Conservation (phyloP, 176 grass and related monocot genomes). For the Ananas comosus region DNA sequence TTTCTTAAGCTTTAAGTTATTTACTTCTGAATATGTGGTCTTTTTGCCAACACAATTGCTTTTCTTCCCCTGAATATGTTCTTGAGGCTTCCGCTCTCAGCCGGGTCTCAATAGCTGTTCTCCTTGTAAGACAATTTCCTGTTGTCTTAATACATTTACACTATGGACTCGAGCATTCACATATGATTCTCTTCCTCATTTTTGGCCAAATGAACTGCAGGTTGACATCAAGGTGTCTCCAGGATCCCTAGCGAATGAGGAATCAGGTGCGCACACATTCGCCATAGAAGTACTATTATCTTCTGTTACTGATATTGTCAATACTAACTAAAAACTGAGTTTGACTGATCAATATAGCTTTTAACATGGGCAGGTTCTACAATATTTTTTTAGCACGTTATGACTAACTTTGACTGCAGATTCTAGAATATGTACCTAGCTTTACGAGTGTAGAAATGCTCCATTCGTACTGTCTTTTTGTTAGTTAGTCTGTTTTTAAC, state of each 20-base stretch:
- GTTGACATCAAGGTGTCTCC: slow-evolving; percentile 89
- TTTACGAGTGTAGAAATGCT: too few species aligned
- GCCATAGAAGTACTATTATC: background rate
- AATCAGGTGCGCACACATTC: slow-evolving; percentile 41
- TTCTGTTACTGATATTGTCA: background rate
- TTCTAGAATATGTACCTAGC: too few species aligned
- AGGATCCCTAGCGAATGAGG: slow-evolving; percentile 87
- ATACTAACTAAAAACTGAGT: background rate
- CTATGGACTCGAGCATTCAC: background rate
- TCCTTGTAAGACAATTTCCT: background rate
- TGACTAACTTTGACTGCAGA: too few species aligned
- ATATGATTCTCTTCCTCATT: background rate
- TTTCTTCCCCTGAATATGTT: background rate
- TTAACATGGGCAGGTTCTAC: background rate
- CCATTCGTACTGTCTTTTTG: too few species aligned
- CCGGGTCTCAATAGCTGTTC: background rate
- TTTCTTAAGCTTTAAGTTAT: too few species aligned
- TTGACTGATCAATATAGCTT: background rate
- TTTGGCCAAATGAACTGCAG: slow-evolving; percentile 19
- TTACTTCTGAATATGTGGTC: too few species aligned
- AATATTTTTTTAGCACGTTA: background rate
- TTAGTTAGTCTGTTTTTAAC: too few species aligned
- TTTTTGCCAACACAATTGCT: background rate
- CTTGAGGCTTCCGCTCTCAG: background rate
- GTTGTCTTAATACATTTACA: background rate